phyloP scores from a whole-genome alignment of 768 basidiomycete genomes.

The Tricholoma saponaceum region DNA sequence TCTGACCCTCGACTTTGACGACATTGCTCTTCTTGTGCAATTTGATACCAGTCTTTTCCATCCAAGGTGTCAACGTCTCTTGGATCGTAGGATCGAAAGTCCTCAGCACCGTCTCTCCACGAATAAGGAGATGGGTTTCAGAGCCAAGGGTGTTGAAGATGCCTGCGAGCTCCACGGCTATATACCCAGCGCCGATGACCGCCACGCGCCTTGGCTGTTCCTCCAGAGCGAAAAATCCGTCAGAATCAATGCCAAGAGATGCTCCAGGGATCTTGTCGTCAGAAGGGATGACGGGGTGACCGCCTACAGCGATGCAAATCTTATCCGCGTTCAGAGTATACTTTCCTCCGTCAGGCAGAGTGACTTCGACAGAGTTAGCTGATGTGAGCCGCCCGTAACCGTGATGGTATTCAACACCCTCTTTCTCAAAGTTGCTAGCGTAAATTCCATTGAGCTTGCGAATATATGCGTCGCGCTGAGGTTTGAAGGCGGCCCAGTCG shows the following conservation, averaged over 20 bases:
- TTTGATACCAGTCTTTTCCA: conserved; percentile 91
- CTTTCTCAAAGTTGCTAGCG: conserved; percentile 81
- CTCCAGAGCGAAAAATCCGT: conserved; percentile 93
- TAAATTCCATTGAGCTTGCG: conserved; percentile 86
- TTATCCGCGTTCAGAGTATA: conserved; percentile 75
- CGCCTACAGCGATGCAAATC: conserved; percentile 84
- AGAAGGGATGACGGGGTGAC: conserved; percentile 73
- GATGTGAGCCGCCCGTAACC: conserved; percentile 76
- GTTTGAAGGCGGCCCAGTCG: conserved; percentile 89
- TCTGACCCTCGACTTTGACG: conserved; percentile 68
- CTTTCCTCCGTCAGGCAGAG: conserved; percentile 56
- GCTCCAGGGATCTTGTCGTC: conserved; percentile 87
- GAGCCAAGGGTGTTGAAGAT: conserved; percentile 87
- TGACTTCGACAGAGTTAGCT: conserved; percentile 68
- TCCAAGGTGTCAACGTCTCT: conserved; percentile 82
- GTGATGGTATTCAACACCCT: conserved; percentile 82
- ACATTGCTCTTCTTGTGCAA: conserved; percentile 80
- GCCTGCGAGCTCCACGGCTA: conserved; percentile 95
- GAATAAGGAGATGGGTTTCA: conserved; percentile 91
- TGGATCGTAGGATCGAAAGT: conserved; percentile 89
- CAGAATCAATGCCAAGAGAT: conserved; percentile 84
- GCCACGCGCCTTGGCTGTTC: conserved; percentile 91
- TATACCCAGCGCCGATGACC: conserved; percentile 96
- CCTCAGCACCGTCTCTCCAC: conserved; percentile 84
- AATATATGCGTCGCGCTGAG: conserved; percentile 95